Evolutionary conservation across 495 filamentous ascomycete species (phyloP).

Genomic region (Podospora fimiseda): DNA sequence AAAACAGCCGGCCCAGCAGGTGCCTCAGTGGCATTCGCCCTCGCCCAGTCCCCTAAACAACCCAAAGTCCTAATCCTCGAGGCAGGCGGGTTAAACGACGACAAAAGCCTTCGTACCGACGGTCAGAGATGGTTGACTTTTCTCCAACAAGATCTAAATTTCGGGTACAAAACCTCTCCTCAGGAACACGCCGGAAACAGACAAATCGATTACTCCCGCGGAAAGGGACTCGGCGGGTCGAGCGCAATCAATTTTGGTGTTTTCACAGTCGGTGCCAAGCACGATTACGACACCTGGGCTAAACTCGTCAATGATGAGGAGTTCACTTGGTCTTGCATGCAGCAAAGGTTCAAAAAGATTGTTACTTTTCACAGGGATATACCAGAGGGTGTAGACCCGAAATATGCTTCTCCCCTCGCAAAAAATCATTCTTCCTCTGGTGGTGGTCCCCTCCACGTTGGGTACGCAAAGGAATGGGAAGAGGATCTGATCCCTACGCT

Average conservation of each 20-base stretch:
- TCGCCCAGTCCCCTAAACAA: slow-evolving; percentile 38
- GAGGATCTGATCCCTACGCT: slow-evolving; percentile 34
- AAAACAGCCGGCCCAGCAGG: slow-evolving; percentile 52
- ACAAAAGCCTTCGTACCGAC: slow-evolving; percentile 39
- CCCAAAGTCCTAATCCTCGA: slow-evolving; percentile 54
- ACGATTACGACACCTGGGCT: slow-evolving; percentile 56
- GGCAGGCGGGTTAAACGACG: slow-evolving; percentile 47
- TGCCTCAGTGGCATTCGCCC: slow-evolving; percentile 39
- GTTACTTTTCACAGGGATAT: slow-evolving; percentile 47
- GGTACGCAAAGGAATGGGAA: slow-evolving; percentile 45
- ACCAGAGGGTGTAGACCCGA: slow-evolving; percentile 26
- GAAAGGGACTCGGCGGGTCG: slow-evolving; percentile 54
- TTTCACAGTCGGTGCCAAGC: slow-evolving; percentile 49
- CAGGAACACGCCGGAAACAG: slow-evolving; percentile 47
- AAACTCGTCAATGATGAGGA: slow-evolving; percentile 32
- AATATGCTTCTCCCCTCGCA: slow-evolving; percentile 26
- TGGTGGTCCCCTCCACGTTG: slow-evolving; percentile 42
- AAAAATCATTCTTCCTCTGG: slow-evolving; percentile 46
- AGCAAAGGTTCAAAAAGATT: slow-evolving; percentile 42
- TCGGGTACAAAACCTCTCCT: slow-evolving; percentile 53
- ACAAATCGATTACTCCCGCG: slow-evolving; percentile 51
- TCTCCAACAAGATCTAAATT: slow-evolving; percentile 45
- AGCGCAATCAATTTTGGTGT: slow-evolving; percentile 59
- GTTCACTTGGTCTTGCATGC: slow-evolving; percentile 47
- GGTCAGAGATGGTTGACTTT: slow-evolving; percentile 50